These are phyloP conservation scores for Silene latifolia DNA, from an alignment of 148 eudicot species.

Conservation along the genomic window DNA sequence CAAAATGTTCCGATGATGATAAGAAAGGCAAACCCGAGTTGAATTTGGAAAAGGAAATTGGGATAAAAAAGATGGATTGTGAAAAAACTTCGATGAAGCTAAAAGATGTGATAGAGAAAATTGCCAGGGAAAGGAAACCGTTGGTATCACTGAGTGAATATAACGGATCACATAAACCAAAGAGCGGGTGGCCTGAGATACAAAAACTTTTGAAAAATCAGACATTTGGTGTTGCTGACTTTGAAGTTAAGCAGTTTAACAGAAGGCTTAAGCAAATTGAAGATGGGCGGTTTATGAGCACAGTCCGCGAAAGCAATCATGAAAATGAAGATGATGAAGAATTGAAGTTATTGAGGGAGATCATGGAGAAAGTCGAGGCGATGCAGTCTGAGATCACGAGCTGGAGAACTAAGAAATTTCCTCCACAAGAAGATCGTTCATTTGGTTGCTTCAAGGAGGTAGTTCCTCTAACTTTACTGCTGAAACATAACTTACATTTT, in stretches of 20 bases:
- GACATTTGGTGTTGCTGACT: conserved; percentile 32
- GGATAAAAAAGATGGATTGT: conserved; percentile 28
- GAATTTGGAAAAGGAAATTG: conserved; percentile 19
- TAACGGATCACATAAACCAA: conserved; percentile 14
- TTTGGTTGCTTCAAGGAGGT: conserved; percentile 60
- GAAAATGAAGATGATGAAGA: conserved; percentile 47
- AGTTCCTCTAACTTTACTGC: conserved; percentile 9
- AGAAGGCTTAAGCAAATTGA: conserved; percentile 54
- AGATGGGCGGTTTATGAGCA: conserved; percentile 35
- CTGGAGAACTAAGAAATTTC: conserved; percentile 34
- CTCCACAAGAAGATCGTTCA: conserved; percentile 32
- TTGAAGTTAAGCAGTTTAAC: conserved; percentile 40
- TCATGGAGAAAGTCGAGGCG: conserved; percentile 51
- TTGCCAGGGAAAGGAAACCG: conserved; percentile 32
- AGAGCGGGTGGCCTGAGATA: conserved; percentile 26
- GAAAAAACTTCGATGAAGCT: conserved; percentile 15
- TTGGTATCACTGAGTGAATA: conserved; percentile 10
- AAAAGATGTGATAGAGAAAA: conserved; percentile 27
- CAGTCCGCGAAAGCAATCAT: conserved; percentile 23
- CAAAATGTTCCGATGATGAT: conserved; percentile 18
- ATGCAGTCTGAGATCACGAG: conserved; percentile 57
- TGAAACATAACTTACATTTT: too few relatives aligned
- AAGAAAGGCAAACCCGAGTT: conserved; percentile 18
- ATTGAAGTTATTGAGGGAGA: conserved; percentile 55
- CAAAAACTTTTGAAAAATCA: conserved; percentile 32